Base-by-base conservation (phyloP, 305 asterid genomes). In the Nicotiana rustica region DNA sequence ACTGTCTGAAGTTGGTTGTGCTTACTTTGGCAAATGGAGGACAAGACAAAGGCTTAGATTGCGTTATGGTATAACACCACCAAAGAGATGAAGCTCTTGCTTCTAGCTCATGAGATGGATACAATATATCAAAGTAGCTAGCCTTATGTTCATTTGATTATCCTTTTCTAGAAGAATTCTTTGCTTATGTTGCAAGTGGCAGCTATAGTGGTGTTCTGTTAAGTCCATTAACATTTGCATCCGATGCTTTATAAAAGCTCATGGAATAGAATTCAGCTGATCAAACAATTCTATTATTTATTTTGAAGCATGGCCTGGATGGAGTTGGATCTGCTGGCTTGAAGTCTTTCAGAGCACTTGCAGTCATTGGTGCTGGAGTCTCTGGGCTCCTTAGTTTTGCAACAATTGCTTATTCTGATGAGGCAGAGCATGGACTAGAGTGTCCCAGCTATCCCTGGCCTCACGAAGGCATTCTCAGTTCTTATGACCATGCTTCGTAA, bases 401-500 rank as follows among this genome's bases (percentile, higher is more conserved):
- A 57, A 91, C 97, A 82, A 78, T 91, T 36, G 88, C 95, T 77
- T 85, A 92, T 83, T 92, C 97, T 69, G 97, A 93, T 84, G 97
- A 94, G 87, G 98, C 97, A 59, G 98, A 93, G 82, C 97, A 94
- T 86, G 98, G 98, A 41, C 86, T 94, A 87, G 97, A 88, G 62
- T 83, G 79, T 83, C 84, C 98, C 29, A 86, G 57, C 87, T 92
- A 94, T 88, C 97, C 97, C 47, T 94, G 98, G 98, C 98, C 98
- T 71, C 96, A 94, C 85, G 59, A 88, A 83, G 97, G 98, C 90
- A 92, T 93, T 62, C 93, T 94, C 77, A 92, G 94, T 87, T 93
- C 97, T 67, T 94, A 93, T 85, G 97, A 94, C 88, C 97, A 94
- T 85, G 88, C 93, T 82, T 93, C 95, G 98, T 94, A 86, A 93